Conservation (phyloP, 495 filamentous ascomycete species). For the Aspergillus steynii region DNA sequence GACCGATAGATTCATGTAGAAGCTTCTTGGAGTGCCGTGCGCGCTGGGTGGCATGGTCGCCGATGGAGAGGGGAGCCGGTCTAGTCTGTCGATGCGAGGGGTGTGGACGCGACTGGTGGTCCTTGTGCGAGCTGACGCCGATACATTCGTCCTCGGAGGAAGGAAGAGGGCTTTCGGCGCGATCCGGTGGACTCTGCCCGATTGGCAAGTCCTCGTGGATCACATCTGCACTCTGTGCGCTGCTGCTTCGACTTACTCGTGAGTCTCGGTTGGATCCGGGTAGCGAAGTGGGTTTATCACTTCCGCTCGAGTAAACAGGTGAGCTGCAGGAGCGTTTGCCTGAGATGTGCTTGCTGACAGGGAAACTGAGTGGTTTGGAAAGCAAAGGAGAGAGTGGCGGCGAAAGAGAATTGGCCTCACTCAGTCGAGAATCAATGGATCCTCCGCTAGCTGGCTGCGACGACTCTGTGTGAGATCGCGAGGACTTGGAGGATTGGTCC, state of each 20-base stretch:
- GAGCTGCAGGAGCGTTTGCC: slow-evolving; percentile 25
- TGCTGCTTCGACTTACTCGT: slow-evolving; percentile 30
- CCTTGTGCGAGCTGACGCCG: slow-evolving; percentile 11
- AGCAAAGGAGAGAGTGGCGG: slow-evolving; percentile 33
- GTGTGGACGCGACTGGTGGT: slow-evolving; percentile 12
- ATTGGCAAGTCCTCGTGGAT: slow-evolving; percentile 26
- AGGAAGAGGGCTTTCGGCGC: slow-evolving; percentile 37
- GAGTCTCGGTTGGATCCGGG: slow-evolving; percentile 18
- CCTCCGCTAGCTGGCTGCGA: background rate
- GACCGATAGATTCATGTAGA: slow-evolving; percentile 6
- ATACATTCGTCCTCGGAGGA: slow-evolving; percentile 48
- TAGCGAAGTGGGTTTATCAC: slow-evolving; percentile 10
- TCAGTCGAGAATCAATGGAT: background rate
- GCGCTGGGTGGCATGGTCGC: slow-evolving; percentile 9
- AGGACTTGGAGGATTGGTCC: slow-evolving; percentile 3
- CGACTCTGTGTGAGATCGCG: background rate
- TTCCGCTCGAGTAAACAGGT: slow-evolving; percentile 7
- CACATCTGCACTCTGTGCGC: slow-evolving; percentile 28
- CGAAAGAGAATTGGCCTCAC: slow-evolving; percentile 26
- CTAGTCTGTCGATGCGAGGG: slow-evolving; percentile 13
- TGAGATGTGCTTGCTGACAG: slow-evolving; percentile 5
- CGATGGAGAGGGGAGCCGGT: slow-evolving; percentile 13
- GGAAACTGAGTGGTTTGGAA: slow-evolving; percentile 24
- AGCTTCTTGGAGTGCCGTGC: slow-evolving; percentile 9
- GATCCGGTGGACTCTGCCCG: slow-evolving; percentile 18